Percentiles rank a stretch among this genome's conserved stretches.
Conservation (phyloP, 1,284 basidiomycete species). For the Naganishia albida region DNA sequence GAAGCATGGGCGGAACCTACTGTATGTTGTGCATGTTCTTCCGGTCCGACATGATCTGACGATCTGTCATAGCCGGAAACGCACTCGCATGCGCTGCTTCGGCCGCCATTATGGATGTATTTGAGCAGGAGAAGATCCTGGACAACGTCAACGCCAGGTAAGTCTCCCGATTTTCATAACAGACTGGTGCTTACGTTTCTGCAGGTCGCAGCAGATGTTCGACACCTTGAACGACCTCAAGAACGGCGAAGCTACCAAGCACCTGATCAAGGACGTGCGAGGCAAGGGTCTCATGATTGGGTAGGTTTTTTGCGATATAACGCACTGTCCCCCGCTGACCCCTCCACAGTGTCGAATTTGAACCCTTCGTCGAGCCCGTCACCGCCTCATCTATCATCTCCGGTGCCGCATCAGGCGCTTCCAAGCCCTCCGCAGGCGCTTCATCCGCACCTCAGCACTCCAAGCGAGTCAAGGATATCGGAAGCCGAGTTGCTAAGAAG, state of each 20-base stretch:
- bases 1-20: conserved; percentile 63
- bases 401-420: conserved; percentile 34
- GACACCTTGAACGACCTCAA: conserved; percentile 58
- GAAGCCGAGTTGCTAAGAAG: conserved; percentile 71
- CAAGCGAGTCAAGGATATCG: conserved; percentile 59
- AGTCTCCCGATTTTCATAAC: conserved; percentile 33
- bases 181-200: conserved; percentile 49
- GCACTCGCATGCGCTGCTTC: conserved; percentile 86
- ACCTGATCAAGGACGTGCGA: conserved; percentile 55
- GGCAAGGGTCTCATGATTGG: conserved; percentile 55
- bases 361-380: conserved; percentile 40
- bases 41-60: background rate
- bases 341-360: conserved; percentile 32
- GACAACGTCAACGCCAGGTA: conserved; percentile 75
- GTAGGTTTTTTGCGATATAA: background rate
- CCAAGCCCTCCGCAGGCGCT: conserved; percentile 25
- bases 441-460: conserved; percentile 28
- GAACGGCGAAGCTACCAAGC: conserved; percentile 55
- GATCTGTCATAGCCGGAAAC: conserved; percentile 64
- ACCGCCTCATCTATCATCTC: conserved; percentile 35
- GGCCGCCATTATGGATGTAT: conserved; percentile 73
- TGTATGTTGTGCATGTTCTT: conserved; percentile 1
- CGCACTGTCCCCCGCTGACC: background rate
- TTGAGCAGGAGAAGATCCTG: conserved; percentile 74
- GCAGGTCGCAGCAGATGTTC: conserved; percentile 68